phyloP scores from a whole-genome alignment of 306 rosid genomes.

The Prunus padus region DNA sequence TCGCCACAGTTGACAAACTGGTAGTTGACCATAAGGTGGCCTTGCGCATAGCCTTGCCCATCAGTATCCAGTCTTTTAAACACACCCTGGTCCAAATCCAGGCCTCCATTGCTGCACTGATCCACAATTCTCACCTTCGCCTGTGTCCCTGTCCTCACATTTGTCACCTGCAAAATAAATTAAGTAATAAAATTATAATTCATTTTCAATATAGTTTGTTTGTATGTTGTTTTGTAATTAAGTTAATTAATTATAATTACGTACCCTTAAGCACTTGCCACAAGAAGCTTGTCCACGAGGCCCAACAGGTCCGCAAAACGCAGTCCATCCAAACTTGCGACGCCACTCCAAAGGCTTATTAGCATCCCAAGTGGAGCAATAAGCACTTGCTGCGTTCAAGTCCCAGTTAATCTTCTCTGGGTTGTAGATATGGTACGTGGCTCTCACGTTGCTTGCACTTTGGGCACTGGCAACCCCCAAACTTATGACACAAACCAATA shows the following conservation, averaged over 20 bases:
- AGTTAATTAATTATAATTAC: not conserved
- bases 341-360: conserved; percentile 59
- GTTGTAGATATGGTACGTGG: conserved; percentile 34
- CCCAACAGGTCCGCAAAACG: conserved; percentile 64
- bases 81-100: conserved; percentile 56
- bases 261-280: conserved; percentile 60
- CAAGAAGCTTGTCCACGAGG: conserved; percentile 49
- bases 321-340: conserved; percentile 66
- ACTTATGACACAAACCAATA: not conserved
- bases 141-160: conserved; percentile 37
- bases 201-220: not conserved
- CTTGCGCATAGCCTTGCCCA: conserved; percentile 39
- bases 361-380: conserved; percentile 78
- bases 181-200: no score
- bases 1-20: conserved; percentile 57
- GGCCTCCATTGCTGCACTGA: conserved; percentile 52
- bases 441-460: conserved; percentile 6
- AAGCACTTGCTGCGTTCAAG: conserved; percentile 30
- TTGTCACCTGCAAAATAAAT: conserved; percentile 50
- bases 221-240: not conserved
- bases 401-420: conserved; percentile 37
- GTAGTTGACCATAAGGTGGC: conserved; percentile 50
- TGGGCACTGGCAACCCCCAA: not conserved
- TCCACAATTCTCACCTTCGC: conserved; percentile 58
- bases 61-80: conserved; percentile 45